Conservation (phyloP, 306 rosid species). For the Cucurbita ficifolia region DNA sequence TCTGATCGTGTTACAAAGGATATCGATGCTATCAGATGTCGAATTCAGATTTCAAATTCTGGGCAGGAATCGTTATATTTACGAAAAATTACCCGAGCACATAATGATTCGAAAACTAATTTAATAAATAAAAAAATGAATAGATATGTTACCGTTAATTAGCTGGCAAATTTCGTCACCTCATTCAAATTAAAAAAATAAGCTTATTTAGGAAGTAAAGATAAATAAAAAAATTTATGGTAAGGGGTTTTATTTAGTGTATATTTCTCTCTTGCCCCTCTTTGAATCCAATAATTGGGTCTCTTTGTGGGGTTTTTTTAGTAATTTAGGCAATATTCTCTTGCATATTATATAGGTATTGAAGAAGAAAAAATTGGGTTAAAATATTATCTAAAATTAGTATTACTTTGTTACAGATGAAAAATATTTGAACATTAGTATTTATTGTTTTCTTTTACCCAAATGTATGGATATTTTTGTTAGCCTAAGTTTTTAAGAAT, state of each 20-base stretch:
- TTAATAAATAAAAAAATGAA: too few species aligned
- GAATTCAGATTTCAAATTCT: too few species aligned
- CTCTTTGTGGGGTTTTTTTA: background rate
- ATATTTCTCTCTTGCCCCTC: background rate
- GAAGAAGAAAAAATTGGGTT: background rate
- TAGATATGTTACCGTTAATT: background rate
- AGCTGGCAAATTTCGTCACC: background rate
- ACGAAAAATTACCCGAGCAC: background rate
- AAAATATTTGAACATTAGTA: background rate
- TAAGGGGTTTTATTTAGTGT: background rate
- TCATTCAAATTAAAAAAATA: too few species aligned
- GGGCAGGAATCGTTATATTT: too few species aligned
- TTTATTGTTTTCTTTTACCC: background rate
- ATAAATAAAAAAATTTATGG: too few species aligned
- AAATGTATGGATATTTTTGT: background rate
- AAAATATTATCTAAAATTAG: background rate
- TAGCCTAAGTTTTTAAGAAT: background rate
- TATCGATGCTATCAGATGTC: too few species aligned
- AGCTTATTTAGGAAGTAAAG: too few species aligned
- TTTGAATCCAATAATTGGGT: slow-evolving; percentile 1
- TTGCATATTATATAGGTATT: background rate
- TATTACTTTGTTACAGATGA: background rate
- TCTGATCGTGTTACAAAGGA: too few species aligned
- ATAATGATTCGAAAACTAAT: background rate
- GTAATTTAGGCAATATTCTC: background rate